Percentiles rank a stretch among this genome's conserved stretches.
phyloP scores from a whole-genome alignment of 306 rosid genomes.

The Heteromeles arbutifolia region DNA sequence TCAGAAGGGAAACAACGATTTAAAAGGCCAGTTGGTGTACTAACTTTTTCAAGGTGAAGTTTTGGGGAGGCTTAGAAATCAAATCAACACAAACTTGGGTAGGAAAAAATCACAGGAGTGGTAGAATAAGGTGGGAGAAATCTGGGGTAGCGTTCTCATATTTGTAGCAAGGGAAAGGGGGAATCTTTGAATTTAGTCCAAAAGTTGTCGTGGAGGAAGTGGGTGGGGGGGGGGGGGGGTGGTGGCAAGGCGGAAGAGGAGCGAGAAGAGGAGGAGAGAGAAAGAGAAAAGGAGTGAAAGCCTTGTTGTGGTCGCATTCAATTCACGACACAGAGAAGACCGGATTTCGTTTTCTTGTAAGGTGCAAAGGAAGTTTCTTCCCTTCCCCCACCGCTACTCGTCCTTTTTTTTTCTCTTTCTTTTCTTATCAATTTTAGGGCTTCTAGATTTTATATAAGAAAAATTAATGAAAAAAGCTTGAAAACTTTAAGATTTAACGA shows the following conservation, averaged over 20 bases:
- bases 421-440: not conserved
- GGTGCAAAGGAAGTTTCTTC: constrained; percentile 46
- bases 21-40: not conserved
- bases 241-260: not conserved
- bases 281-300: constrained; percentile 16
- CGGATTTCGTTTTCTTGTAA: constrained; percentile 45
- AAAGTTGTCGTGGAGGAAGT: not conserved
- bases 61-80: constrained; percentile 2
- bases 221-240: not conserved
- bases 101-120: constrained; percentile 21
- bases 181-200: constrained; percentile 4
- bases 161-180: constrained; percentile 38
- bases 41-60: constrained; percentile 18
- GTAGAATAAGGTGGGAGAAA: constrained; percentile 38
- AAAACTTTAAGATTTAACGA: too few species aligned
- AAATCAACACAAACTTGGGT: constrained; percentile 24
- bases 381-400: constrained; percentile 7
- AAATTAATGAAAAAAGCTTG: too few species aligned
- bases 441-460: not conserved
- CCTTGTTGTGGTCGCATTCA: constrained; percentile 41
- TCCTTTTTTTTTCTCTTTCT: not conserved
- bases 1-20: not conserved
- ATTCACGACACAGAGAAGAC: constrained; percentile 37
- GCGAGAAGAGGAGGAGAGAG: not conserved
- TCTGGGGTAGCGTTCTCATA: constrained; percentile 33